phyloP scores from a whole-genome alignment of 768 basidiomycete genomes.

The Russula sp. region DNA sequence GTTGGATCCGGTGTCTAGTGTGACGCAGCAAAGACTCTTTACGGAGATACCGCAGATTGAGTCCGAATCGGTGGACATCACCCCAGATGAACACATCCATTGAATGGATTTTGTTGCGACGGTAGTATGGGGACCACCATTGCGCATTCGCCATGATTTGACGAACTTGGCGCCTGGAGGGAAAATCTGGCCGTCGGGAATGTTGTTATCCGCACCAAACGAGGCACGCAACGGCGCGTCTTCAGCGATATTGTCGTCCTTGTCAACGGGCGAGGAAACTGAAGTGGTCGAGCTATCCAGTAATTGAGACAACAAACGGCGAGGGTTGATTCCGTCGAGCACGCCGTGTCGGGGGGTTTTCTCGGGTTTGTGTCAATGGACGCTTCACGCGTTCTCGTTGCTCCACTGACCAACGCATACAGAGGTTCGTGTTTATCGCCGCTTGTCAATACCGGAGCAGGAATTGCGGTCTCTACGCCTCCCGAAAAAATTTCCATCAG shows the following conservation, averaged over 20 bases:
- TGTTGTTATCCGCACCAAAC: conserved; percentile 63
- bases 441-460: too few species aligned
- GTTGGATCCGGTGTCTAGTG: too few species aligned
- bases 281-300: conserved; percentile 11
- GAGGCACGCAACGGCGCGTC: conserved; percentile 41
- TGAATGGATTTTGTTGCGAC: too few species aligned
- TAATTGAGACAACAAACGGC: conserved; percentile 18
- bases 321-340: conserved; percentile 14
- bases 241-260: background rate
- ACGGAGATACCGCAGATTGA: too few species aligned
- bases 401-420: too few species aligned
- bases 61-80: too few species aligned
- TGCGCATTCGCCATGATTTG: conserved; percentile 74
- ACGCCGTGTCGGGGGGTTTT: conserved; percentile 7
- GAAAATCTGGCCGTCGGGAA: conserved; percentile 74
- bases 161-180: conserved; percentile 79
- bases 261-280: conserved; percentile 8
- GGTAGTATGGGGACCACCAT: conserved; percentile 56
- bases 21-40: too few species aligned
- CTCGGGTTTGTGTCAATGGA: conserved; percentile 18
- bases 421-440: too few species aligned
- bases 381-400: too few species aligned
- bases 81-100: too few species aligned
- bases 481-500: too few species aligned
- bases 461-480: too few species aligned